Base-by-base conservation (phyloP, 345 rosid species). In the Eucalyptus sideroxylon region DNA sequence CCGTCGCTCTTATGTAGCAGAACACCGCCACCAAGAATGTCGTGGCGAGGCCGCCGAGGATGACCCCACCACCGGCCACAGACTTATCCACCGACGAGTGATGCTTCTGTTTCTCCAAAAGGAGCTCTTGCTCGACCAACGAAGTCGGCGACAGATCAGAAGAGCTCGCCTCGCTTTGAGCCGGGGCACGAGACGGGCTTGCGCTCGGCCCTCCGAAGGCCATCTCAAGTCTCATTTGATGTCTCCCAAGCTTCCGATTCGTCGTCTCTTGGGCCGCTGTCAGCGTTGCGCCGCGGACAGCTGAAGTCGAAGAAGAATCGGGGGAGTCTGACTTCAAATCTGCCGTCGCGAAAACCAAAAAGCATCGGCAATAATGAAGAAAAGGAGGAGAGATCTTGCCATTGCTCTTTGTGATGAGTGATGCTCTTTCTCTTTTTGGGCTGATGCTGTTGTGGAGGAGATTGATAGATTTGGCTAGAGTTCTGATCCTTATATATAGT, bases 21-120 rank as follows among this genome's bases (percentile, higher is more conserved):
- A 97, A 93, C 90, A 96, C 92, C 9, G 93, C 95, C 88, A 94
- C 97, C 89, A 95, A 86, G 89, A 97, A 97, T 8, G 94, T 91
- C 21, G 95, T 93, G 19, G 95, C 99, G 42, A 97, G 96, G 21
- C 96, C 95, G 2, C 97, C 98, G 3, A 96, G 94, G 34, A 97
- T 95, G 49, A 96, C 95, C 30, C 98, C 98, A 7, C 98, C 98
- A 0, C 97, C 99, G 17, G 96, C 99, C 12, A 96, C 93, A 7
- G 98, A 97, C 87, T 91, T 95, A 65, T 97, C 97, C 86, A 45
- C 87, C 17, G 95, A 90, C n/a, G 90, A 94, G 26, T 93, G 95
- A 90, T 91, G 94, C 90, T 93, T 93, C 89, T 89, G 83, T 40
- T 77, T 77, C 16, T 4, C 65, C 56, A 90, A 72, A 47, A 86